Conservation (phyloP, 2,329 filamentous ascomycete genomes). For the Botrytis byssoidea region DNA sequence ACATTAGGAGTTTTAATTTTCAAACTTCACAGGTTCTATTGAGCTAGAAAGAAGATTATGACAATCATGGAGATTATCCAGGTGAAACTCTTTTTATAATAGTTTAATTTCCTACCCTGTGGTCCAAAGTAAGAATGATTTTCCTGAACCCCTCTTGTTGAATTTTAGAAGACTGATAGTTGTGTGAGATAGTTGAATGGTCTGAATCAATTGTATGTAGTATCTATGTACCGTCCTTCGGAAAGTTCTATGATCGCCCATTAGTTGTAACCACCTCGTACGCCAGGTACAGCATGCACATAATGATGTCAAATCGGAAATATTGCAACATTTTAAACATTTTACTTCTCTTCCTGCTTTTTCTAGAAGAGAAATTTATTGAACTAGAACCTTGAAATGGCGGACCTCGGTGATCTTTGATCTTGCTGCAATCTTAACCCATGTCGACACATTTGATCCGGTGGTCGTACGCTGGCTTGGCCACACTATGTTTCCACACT, state of each 20-base stretch:
- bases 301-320: constrained; percentile 18
- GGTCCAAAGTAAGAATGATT: neutral
- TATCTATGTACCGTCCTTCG: neutral
- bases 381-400: constrained; percentile 17
- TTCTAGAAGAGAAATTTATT: constrained; percentile 19
- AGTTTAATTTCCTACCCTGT: constrained; percentile 7
- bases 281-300: constrained; percentile 15
- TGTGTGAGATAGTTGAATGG: neutral
- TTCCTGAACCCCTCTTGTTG: neutral
- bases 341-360: neutral
- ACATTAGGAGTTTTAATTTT: neutral
- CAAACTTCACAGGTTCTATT: neutral
- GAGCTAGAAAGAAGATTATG: neutral
- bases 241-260: constrained; percentile 13
- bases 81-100: neutral
- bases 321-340: constrained; percentile 7
- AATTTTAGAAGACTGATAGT: neutral
- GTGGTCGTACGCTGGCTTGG: constrained; percentile 22
- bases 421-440: constrained; percentile 16
- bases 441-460: constrained; percentile 18
- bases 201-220: neutral
- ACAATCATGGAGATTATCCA: neutral
- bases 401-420: constrained; percentile 21
- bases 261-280: constrained; percentile 10
- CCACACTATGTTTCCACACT: constrained; percentile 19